Base-by-base conservation (phyloP, 1,284 basidiomycete genomes). In the Lentinula novae-zelandiae region DNA sequence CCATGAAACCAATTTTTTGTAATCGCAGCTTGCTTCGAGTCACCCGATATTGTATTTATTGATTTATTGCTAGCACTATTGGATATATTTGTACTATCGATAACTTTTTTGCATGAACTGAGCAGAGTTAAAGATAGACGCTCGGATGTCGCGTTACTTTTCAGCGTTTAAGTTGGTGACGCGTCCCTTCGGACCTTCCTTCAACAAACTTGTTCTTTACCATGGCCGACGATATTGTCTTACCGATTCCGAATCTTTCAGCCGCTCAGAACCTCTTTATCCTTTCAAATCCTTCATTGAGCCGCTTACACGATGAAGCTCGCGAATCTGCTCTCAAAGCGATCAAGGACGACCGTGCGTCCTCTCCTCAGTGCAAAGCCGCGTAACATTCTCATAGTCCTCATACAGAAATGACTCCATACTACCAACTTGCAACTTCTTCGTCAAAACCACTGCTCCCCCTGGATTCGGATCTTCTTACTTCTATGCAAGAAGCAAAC, bases 221-320 rank as follows among this genome's bases (percentile, higher is more conserved):
- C 66, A 95, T 95, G 93, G 83, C 91, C 57, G 92, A 95, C 76
- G 93, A 96, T 67, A 78, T 86, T 31, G 85, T 93, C 1, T 81
- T 92, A 36, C 92, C 93, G 0, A 90, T 92, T 66, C 95, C 95
- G 12, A 95, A 96, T 71, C 85, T 95, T 60, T 77, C 81, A 20
- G 82, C 95, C 22, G 82, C 93, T 1, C 90, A 95, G 69, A 83
- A 89, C 68, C 78, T 90, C 31, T 96, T 92, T 69, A 82, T 86
- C 27, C 80, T 96, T 5, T 83, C 84, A 7, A 85, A 84, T 27
- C 78, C 85, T 0, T 76, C 80, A 2, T 78, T 95, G 40, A 72
- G 77, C 0, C 77, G 84, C 54, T 78, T 90, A 5, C 91, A 93
- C 67, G 81, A 86, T 13, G 77, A 85, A 62, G 89, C 93, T 8